Percentiles rank a stretch among this genome's conserved stretches.
phyloP scores from a whole-genome alignment of 257 asterid species.

The Penstemon davidsonii region DNA sequence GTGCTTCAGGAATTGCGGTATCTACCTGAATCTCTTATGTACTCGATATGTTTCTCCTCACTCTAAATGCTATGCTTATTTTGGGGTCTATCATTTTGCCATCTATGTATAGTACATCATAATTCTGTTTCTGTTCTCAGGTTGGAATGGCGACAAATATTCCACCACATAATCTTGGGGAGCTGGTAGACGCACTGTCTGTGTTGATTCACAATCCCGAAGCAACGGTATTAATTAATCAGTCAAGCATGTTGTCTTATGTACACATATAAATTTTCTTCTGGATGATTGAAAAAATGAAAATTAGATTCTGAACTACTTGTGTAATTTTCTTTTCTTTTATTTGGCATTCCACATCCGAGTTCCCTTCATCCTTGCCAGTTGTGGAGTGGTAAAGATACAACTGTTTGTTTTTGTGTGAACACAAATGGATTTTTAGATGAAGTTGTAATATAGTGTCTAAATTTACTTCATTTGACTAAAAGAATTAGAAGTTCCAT shows the following conservation, averaged over 20 bases:
- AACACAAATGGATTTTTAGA: not conserved
- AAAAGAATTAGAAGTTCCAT: not conserved
- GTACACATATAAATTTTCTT: conserved; percentile 9
- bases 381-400: no score
- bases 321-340: no score
- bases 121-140: conserved; percentile 43
- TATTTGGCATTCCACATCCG: no score
- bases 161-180: conserved; percentile 99
- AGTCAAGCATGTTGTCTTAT: conserved; percentile 28
- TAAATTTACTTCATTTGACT: not conserved
- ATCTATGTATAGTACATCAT: conserved; percentile 2
- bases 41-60: conserved; percentile 8
- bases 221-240: conserved; percentile 68
- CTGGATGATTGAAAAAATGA: not conserved
- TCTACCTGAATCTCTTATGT: conserved; percentile 27
- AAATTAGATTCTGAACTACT: no score
- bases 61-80: not conserved
- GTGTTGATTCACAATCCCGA: conserved; percentile 93
- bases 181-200: conserved; percentile 88
- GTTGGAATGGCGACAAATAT: conserved; percentile 99
- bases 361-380: no score
- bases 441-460: not conserved
- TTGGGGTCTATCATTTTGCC: conserved; percentile 13
- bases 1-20: conserved; percentile 99
- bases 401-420: not conserved